Percentiles rank a stretch among this genome's conserved stretches.
These are phyloP conservation scores for Jackrogersella minutella DNA, from an alignment of 495 filamentous ascomycete genomes.

Conservation along the genomic window DNA sequence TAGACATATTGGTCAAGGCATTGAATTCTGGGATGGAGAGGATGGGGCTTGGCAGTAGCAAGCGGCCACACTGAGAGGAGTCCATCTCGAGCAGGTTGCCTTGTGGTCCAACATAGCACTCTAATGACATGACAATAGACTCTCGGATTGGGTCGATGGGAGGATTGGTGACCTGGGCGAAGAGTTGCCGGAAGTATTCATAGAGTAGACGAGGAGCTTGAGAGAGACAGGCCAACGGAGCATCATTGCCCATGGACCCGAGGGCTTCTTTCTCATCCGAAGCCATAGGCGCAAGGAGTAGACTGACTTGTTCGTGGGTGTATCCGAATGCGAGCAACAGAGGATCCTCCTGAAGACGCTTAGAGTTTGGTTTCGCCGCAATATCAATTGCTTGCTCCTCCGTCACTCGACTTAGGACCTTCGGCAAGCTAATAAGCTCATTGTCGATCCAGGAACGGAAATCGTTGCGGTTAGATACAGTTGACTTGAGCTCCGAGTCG, in stretches of 20 bases:
- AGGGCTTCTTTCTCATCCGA: constrained; percentile 99
- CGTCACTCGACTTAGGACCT: constrained; percentile 61
- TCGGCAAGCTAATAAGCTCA: constrained; percentile 80
- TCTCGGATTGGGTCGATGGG: constrained; percentile 99
- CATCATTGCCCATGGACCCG: constrained; percentile 99
- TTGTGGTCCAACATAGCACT: constrained; percentile 97
- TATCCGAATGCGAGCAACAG: constrained; percentile 92
- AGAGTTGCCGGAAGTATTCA: constrained; percentile 99
- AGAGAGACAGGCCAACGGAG: constrained; percentile 90
- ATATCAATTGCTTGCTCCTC: constrained; percentile 60
- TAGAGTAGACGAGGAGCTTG: constrained; percentile 89
- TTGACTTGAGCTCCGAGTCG: constrained; percentile 90
- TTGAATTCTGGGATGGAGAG: constrained; percentile 94
- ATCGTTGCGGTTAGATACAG: constrained; percentile 83
- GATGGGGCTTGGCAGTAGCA: constrained; percentile 90
- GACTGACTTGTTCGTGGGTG: constrained; percentile 94
- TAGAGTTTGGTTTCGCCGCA: constrained; percentile 69
- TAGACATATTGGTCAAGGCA: constrained; percentile 79
- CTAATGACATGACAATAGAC: constrained; percentile 98
- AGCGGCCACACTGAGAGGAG: constrained; percentile 82
- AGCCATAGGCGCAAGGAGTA: constrained; percentile 95
- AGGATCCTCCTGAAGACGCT: constrained; percentile 84
- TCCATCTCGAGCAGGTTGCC: constrained; percentile 98
- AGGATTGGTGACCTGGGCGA: constrained; percentile 98
- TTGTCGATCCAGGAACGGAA: constrained; percentile 90